A percentile compares a stretch with the other conserved stretches of the same genome.
Evolutionary conservation across 331 rosid genomes (phyloP).

Genomic region (Saraca asoca): DNA sequence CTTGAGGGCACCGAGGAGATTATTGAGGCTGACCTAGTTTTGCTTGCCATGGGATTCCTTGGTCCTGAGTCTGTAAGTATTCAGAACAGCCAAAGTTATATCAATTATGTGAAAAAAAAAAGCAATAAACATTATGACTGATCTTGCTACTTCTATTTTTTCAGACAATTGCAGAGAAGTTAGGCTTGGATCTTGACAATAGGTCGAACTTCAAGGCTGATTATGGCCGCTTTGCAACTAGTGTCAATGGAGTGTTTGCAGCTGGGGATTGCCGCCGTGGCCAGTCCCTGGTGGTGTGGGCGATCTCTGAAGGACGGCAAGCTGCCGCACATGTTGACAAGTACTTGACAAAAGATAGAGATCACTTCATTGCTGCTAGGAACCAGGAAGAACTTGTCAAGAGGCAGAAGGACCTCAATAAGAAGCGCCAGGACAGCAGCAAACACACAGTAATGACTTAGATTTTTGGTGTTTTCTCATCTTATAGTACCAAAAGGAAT

Average conservation of each 20-base stretch:
- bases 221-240: constrained; percentile 86
- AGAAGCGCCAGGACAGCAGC: constrained; percentile 55
- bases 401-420: constrained; percentile 51
- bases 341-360: constrained; percentile 50
- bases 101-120: too few species aligned
- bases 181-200: constrained; percentile 76
- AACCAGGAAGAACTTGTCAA: constrained; percentile 41
- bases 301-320: constrained; percentile 92
- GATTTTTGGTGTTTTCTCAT: constrained; percentile 14
- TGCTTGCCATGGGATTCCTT: constrained; percentile 96
- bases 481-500: constrained; percentile 19
- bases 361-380: constrained; percentile 24
- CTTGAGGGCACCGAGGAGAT: constrained; percentile 83
- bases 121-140: neutral
- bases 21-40: constrained; percentile 77
- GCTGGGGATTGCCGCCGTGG: constrained; percentile 97
- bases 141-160: constrained; percentile 7
- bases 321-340: constrained; percentile 79
- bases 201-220: constrained; percentile 88
- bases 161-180: constrained; percentile 73
- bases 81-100: neutral
- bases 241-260: constrained; percentile 72
- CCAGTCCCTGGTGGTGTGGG: constrained; percentile 95
- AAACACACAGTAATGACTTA: constrained; percentile 71
- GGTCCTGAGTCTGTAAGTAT: constrained; percentile 88